phyloP scores from a whole-genome alignment of 176 grass and related monocot genomes.

The Musa acuminata region DNA sequence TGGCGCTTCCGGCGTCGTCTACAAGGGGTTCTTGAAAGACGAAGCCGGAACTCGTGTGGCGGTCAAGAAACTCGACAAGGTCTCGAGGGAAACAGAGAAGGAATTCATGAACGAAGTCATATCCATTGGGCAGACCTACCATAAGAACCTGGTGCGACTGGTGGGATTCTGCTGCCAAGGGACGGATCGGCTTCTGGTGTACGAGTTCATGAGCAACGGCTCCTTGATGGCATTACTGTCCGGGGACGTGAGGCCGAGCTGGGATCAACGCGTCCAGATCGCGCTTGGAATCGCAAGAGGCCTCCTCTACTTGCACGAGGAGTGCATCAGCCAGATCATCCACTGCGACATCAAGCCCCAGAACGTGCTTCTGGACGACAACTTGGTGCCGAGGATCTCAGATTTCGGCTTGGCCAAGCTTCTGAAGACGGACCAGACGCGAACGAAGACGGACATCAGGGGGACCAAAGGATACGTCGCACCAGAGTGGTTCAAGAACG shows the following conservation, averaged over 20 bases:
- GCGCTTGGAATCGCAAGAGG: slow-evolving; percentile 4
- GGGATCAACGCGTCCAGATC: slow-evolving; percentile 2
- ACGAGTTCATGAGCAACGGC: slow-evolving; percentile 16
- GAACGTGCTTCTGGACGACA: slow-evolving; percentile 9
- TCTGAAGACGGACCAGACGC: slow-evolving; percentile 5
- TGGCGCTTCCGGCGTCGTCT: neutral
- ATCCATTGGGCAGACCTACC: slow-evolving; percentile 7
- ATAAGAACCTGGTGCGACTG: slow-evolving; percentile 17
- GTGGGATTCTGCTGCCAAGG: slow-evolving; percentile 11
- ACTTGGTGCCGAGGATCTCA: slow-evolving; percentile 13
- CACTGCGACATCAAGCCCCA: slow-evolving; percentile 27
- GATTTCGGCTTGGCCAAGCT: slow-evolving; percentile 24
- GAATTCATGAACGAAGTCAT: slow-evolving; percentile 11
- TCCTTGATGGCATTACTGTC: neutral
- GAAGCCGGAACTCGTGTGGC: neutral
- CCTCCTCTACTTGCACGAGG: slow-evolving; percentile 19
- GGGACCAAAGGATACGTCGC: slow-evolving; percentile 20
- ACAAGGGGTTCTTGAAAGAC: neutral
- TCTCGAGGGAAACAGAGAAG: neutral
- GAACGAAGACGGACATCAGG: slow-evolving; percentile 13
- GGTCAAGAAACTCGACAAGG: slow-evolving; percentile 16
- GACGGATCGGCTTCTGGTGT: slow-evolving; percentile 1
- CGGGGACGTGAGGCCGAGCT: neutral
- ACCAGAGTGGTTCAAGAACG: slow-evolving; percentile 17
- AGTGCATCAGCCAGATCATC: slow-evolving; percentile 17